Evolutionary conservation across 139 green algal species (phyloP), one percentile per base, ranked within the genome.

Genomic region (Closterium sp.): DNA sequence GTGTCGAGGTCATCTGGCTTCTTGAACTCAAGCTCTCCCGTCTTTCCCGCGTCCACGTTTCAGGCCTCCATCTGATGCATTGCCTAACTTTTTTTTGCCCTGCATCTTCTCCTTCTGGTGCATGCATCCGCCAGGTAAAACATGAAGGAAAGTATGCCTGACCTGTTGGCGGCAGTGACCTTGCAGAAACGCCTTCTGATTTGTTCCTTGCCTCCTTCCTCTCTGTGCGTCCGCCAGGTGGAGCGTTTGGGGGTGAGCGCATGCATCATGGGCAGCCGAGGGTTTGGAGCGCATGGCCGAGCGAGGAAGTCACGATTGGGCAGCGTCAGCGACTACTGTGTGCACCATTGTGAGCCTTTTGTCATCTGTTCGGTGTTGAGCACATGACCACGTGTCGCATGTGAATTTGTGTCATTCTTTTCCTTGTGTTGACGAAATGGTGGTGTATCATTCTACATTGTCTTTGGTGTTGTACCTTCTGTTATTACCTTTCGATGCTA

Each of bases 261-360:
- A 21, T 89, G 70, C 42, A 90, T 92, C 70, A 92, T 92, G 90
- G 90, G 90, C 32, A 92, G 90, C 70, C 70, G 70, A 30, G 90
- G 90, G 28, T 92, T 92, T 90, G 90, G 90, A 42, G 90, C 90
- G 31, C 31, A 42, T 10, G 32, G 86, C 1, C 38, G 45, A 22
- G 32, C 90, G 27, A 31, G 31, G 22, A 91, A 91, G 38, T 42
- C 90, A 9, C 34, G 90, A 24, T 50, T 92, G 84, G 90, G 90
- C 70, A 92, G 90, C 42, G 90, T 92, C 86, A 89, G 70, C 70
- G 45, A 92, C 90, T 92, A 92, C 42, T 92, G 90, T 30, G 90
- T 92, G 31, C 90, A 92, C 31, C 90, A 92, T 7, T 92, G 90
- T 91, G 89, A 91, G 89, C 62, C 62, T 27, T 79, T 24, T 24